Conservation (phyloP, 148 eudicot genomes). For the Arbutus unedo region DNA sequence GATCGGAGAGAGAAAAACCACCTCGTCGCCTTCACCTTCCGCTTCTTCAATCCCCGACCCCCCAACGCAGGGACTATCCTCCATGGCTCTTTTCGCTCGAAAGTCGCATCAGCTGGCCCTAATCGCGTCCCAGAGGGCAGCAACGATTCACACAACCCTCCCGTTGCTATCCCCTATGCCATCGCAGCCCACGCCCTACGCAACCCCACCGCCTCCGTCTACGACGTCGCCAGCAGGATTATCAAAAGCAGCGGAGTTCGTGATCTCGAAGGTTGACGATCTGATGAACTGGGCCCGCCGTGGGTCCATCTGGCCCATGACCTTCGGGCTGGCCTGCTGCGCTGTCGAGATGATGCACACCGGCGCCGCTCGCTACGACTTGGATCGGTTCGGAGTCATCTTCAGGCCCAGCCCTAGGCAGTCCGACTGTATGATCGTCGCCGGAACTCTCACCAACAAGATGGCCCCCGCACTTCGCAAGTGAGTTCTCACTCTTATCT, state of each 20-base stretch:
- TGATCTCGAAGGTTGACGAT: conserved; percentile 6
- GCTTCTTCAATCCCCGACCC: too few relatives aligned
- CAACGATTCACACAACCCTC: conserved; percentile 9
- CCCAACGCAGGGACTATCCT: not conserved
- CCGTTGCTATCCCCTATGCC: not conserved
- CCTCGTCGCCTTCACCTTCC: too few relatives aligned
- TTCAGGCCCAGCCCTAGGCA: conserved; percentile 95
- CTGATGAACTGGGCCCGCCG: conserved; percentile 9
- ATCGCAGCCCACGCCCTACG: not conserved
- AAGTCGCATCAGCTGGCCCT: conserved; percentile 6
- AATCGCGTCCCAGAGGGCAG: conserved; percentile 10
- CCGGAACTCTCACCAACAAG: conserved; percentile 51
- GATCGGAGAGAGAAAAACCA: not conserved
- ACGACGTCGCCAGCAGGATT: not conserved
- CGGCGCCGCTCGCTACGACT: conserved; percentile 37
- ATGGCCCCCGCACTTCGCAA: conserved; percentile 33
- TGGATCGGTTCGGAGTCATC: conserved; percentile 82
- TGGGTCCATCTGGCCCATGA: conserved; percentile 10
- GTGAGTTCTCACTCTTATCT: conserved; percentile 2
- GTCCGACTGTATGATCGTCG: conserved; percentile 96
- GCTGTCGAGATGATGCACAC: conserved; percentile 9
- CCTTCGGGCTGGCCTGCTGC: conserved; percentile 1
- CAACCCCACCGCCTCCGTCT: not conserved
- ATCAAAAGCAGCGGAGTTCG: not conserved
- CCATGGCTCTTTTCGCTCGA: conserved; percentile 10